Base-by-base conservation (phyloP, 192 early-diverging fungal species). In the Backusella tuberculispora region DNA sequence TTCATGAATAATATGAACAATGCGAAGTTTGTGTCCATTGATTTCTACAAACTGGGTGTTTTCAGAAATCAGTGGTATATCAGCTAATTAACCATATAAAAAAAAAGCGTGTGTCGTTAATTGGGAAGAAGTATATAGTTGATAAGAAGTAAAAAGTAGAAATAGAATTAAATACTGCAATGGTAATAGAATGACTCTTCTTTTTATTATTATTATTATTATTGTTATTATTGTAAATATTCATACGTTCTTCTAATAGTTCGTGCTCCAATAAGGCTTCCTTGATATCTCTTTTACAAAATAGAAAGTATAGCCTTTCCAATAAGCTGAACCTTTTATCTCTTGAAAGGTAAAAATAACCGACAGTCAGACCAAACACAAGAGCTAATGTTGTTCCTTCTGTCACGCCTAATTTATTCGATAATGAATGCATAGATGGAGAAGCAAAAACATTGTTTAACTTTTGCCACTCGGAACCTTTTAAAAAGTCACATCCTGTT, bases 1-100 rank as follows among this genome's bases (percentile, higher is more conserved):
- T 38, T 78, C 83, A 77, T 87, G 85, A 50, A 84, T 84, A 56
- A 87, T 85, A 75, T 87, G 86, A 42, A 86, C 81, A 48, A 87
- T 83, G 7, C 88, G 81, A 44, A 87, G 76, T 21, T 66, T 63
- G 53, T 87, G 83, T 19, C 75, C 76, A 73, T 85, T 83, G 15
- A 86, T 82, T 42, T 80, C 71, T 29, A 88, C 84, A 70, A 75
- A 85, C 76, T 83, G 84, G 19, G 76, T 82, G 56, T 87, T 64
- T 17, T 82, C 73, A 26, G 75, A 45, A 21, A 87, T 76, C 21
- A 83, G 38, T 12, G 73, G 40, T 38, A 76, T 64, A 48, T 81
- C 80, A 44, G 65, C 76, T 81, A 75, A 46, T 19, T 63, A 64
- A 5, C 24, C 24, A 29, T 0, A 65, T 13, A 65, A 12, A 34